Base-by-base conservation (phyloP, 202 grass and related monocot genomes). In the Dendrocalamus latiflorus region DNA sequence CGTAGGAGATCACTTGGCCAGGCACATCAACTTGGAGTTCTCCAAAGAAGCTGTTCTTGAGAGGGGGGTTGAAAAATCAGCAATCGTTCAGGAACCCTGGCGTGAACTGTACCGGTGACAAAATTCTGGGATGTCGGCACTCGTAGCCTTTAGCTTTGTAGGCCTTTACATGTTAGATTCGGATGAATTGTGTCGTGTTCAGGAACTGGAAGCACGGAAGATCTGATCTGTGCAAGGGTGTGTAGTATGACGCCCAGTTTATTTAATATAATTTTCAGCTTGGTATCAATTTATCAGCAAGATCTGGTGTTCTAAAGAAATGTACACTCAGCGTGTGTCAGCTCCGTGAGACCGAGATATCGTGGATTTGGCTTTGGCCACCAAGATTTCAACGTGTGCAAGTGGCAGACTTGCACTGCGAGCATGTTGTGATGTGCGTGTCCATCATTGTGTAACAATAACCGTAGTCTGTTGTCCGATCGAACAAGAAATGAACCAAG, bases 91-190 rank as follows among this genome's bases (percentile, higher is more conserved):
- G 74, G 91, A 93, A 72, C 85, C 91, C 34, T 93, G 91, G 91
- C 86, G 91, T 9, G 88, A 88, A 64, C 62, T 91, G 36, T 91
- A 93, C 64, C 70, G 83, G 28, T 93, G 88, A 93, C 2, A 9
- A 21, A 73, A 36, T 77, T 33, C 54, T 64, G 28, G 21, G 57
- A 28, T 26, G 61, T 1, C 5, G 44, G 21, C 70, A 4, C 42
- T 44, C 56, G 37, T 9, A 65, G 57, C 30, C 48, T 42, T 70
- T 33, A 70, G 67, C 47, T 44, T 86, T 58, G 9, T 57, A 24
- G 14, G 1, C 20, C 7, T 30, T 51, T 20, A 24, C 44, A 63
- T 89, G 63, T 69, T 75, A 21, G 50, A 44, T 50, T 45, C 1
- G 0, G 22, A 47, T 36, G 56, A 82, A 64, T 33, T 28, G 43